phyloP scores from a whole-genome alignment of 768 basidiomycete genomes.

The Lactarius trivialis region DNA sequence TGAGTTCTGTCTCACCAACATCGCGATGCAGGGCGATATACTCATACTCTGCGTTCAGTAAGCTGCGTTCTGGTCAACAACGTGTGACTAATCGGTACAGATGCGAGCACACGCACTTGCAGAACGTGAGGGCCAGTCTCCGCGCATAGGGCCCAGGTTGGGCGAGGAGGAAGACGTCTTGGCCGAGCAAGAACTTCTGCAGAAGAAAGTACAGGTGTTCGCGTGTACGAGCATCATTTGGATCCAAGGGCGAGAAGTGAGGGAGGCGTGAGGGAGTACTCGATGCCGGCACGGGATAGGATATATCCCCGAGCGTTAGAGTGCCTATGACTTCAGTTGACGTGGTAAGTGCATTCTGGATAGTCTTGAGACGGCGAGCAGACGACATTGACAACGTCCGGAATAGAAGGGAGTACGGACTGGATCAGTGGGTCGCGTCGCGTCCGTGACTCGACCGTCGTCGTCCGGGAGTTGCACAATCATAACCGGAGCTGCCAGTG shows the following conservation, averaged over 20 bases:
- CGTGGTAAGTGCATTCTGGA: constrained; percentile 41
- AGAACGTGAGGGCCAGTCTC: constrained; percentile 55
- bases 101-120: constrained; percentile 36
- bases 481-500: neutral
- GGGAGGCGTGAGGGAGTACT: constrained; percentile 43
- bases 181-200: constrained; percentile 61
- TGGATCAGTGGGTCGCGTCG: neutral
- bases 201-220: constrained; percentile 60
- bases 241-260: constrained; percentile 42
- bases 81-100: neutral
- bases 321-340: constrained; percentile 42
- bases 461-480: neutral
- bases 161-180: constrained; percentile 59
- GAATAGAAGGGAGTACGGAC: neutral
- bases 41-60: constrained; percentile 65
- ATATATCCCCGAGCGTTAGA: constrained; percentile 50
- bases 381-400: neutral
- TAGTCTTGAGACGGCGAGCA: constrained; percentile 41
- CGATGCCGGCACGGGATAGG: constrained; percentile 48
- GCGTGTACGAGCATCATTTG: constrained; percentile 44
- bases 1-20: constrained; percentile 66
- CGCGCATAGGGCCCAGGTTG: constrained; percentile 66
- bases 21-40: constrained; percentile 61
- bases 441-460: neutral
- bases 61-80: constrained; percentile 27